A percentile compares a stretch with the other conserved stretches of the same genome.
These are phyloP conservation scores for Geranomyces michiganensis DNA, from an alignment of 192 early-diverging fungal genomes.

Conservation along the genomic window DNA sequence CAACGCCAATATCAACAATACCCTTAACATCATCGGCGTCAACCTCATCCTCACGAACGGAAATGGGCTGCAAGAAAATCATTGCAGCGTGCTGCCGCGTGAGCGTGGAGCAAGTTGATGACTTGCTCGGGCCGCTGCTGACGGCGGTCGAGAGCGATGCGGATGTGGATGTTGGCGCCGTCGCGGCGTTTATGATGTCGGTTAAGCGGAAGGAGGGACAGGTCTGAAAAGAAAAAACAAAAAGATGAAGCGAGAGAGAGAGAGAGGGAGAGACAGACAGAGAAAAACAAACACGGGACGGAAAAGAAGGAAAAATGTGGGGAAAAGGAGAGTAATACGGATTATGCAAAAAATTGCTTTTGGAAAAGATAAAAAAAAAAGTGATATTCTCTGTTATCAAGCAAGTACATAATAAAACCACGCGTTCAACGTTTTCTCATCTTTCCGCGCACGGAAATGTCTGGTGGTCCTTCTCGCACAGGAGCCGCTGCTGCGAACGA, in stretches of 20 bases:
- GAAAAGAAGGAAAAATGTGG: too few species aligned
- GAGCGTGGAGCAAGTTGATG: constrained; percentile 74
- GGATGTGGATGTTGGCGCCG: constrained; percentile 32
- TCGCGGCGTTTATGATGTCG: constrained; percentile 41
- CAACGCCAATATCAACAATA: background rate
- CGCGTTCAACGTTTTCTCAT: too few species aligned
- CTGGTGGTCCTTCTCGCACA: too few species aligned
- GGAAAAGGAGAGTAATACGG: too few species aligned
- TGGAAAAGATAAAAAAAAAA: too few species aligned
- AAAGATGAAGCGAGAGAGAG: background rate
- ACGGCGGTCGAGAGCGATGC: constrained; percentile 78
- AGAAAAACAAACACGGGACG: too few species aligned
- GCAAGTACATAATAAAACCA: too few species aligned
- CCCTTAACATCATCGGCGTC: too few species aligned
- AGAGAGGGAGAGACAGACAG: too few species aligned
- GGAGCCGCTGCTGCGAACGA: background rate
- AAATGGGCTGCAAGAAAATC: constrained; percentile 75
- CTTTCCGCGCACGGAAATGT: too few species aligned
- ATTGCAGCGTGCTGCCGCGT: constrained; percentile 87
- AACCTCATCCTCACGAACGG: background rate
- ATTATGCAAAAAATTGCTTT: too few species aligned
- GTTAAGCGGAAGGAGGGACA: constrained; percentile 26
- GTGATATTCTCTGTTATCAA: too few species aligned
- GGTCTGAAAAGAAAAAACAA: background rate
- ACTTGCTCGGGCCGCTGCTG: constrained; percentile 72